Evolutionary conservation across 2,329 filamentous ascomycete species (phyloP).

Genomic region (Colletotrichum phormii): DNA sequence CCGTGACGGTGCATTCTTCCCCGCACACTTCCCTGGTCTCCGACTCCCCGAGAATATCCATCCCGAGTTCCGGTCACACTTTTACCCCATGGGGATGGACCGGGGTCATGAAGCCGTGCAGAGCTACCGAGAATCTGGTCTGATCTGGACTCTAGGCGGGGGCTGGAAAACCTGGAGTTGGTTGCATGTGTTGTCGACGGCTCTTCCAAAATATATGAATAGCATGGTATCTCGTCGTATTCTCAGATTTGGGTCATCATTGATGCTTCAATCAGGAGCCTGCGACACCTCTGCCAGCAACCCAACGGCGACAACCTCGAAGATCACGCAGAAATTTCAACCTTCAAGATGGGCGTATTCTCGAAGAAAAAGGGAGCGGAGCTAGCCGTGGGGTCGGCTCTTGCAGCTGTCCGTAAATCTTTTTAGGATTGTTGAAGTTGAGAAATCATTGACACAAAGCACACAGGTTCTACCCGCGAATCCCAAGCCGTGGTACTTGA

Average conservation of each 20-base stretch:
- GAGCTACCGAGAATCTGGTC: not conserved
- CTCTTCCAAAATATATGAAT: not conserved
- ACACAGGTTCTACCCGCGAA: slow-evolving; percentile 52
- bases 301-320: not conserved
- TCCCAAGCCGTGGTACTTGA: slow-evolving; percentile 54
- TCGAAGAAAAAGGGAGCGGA: slow-evolving; percentile 3
- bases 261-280: not conserved
- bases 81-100: slow-evolving; percentile 6
- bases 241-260: not conserved
- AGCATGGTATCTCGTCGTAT: not conserved
- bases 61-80: slow-evolving; percentile 11
- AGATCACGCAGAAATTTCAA: not conserved
- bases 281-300: too few relatives aligned
- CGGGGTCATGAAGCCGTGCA: not conserved
- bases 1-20: not conserved
- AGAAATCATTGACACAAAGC: not conserved
- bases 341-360: not conserved
- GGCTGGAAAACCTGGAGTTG: not conserved
- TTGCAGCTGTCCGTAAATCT: not conserved
- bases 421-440: not conserved
- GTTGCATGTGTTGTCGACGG: not conserved
- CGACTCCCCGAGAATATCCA: not conserved
- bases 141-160: not conserved
- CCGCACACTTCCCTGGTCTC: not conserved
- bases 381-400: slow-evolving; percentile 11